Conservation (phyloP, 78 protist species). For the Dictyostelium discoideum region DNA sequence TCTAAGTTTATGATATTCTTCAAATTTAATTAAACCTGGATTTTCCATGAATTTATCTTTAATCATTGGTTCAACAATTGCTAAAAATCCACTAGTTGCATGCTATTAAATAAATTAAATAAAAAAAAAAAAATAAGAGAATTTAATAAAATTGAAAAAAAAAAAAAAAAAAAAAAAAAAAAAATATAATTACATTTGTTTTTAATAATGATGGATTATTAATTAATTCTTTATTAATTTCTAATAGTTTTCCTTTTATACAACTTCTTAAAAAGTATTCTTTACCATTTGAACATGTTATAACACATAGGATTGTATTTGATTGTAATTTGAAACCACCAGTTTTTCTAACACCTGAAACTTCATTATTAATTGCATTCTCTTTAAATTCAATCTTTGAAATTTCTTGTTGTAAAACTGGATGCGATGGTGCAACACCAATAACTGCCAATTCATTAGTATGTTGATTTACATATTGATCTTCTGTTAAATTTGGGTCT, state of each 20-base stretch:
- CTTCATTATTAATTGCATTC: not conserved
- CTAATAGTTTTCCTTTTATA: conserved; percentile 57
- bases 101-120: not conserved
- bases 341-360: conserved; percentile 24
- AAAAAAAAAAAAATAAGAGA: too few species aligned
- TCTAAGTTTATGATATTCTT: conserved; percentile 38
- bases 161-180: not conserved
- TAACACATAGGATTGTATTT: conserved; percentile 11
- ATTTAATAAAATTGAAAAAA: not conserved
- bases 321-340: conserved; percentile 17
- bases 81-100: conserved; percentile 42
- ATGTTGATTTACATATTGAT: conserved; percentile 53
- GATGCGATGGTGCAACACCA: conserved; percentile 69
- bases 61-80: conserved; percentile 27
- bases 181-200: conserved; percentile 3
- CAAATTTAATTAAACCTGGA: conserved; percentile 22
- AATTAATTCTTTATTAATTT: not conserved
- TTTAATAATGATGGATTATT: not conserved
- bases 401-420: conserved; percentile 8
- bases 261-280: conserved; percentile 15
- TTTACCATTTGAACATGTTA: conserved; percentile 6
- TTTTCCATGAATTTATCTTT: not conserved
- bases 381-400: conserved; percentile 8
- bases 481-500: not conserved
- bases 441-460: conserved; percentile 47